Evolutionary conservation across 2,329 filamentous ascomycete species (phyloP), one percentile per base, ranked within the genome.

Genomic region (Penicillium aurantiogriseum): DNA sequence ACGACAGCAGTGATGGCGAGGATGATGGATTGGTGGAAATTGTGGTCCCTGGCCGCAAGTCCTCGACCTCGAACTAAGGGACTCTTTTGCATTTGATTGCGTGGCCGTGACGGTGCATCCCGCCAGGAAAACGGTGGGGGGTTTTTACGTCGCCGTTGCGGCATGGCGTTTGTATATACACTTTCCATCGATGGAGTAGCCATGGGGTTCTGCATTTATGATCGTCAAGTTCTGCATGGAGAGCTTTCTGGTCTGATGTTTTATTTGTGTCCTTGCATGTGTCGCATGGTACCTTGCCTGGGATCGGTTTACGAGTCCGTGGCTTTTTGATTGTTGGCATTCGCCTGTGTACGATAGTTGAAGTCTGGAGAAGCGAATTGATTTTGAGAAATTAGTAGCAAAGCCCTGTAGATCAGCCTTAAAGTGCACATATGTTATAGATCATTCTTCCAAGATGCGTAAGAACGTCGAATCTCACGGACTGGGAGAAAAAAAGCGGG

Each of bases 11-110:
- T 48, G 75, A 76, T 53, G 74, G 71, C 15, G 74, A 75, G 46
- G 75, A 77, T 54, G 76, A 78, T 27, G 76, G 74, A 44, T 66
- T 80, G 29, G 76, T 79, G 25, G 77, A 79, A 59, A 80, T 79
- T 45, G 60, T 77, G 31, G 76, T 79, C 40, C 77, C 76, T 35
- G 71, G 74, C 42, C 73, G 70, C 51, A 76, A 74, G 60, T 65
- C 71, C 50, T 71, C 70, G 35, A 60, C 62, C 21, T 64, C 64
- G 11, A 62, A 64, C 47, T 64, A 64, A 38, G 19, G 31, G 31
- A 33, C 9, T 38, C 23, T 51, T 51, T 56, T 52, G 31, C 50
- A 45, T 52, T 52, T 52, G 40, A 45, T 45, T 52, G 29, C 50
- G 21, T 45, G 50, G 50, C 33, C 39, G 10, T 36, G 50, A 45